Evolutionary conservation across 805 yeast genomes (phyloP), one percentile per base, ranked within the genome.

Genomic region (Vanderwaltozyma verrucispora): DNA sequence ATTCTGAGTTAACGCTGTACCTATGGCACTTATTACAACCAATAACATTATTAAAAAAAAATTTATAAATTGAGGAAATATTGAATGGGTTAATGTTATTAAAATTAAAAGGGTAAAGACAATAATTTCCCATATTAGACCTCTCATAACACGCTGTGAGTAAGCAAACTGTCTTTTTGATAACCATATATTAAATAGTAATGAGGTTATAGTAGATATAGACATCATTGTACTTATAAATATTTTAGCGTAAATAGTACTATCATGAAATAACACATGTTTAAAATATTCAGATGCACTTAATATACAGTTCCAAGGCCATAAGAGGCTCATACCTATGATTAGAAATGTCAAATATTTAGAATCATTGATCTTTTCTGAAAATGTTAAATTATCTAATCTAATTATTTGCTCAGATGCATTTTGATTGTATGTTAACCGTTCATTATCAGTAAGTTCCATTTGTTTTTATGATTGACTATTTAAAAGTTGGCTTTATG

Each of bases 241-340:
- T 15, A 69, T 67, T 45, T 67, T 68, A 10, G 81, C 69, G 48
- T 79, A 59, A 1, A 59, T 35, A 2, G 80, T 72, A 3, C 71
- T 60, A n/a, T 55, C 64, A 15, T 59, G 60, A 44, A 89, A 58
- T 11, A 60, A 48, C 74, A 47, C 87, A 55, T 45, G 73, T 70
- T 41, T 72, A 51, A 86, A 85, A 59, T 85, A 87, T 8, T 81
- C 80, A 0, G 95, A 74, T 0, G 96, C 95, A 1, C 94, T 76
- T 9, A 92, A 61, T 45, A 88, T 80, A 48, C 92, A 77, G 65
- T 89, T 92, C 96, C 97, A 89, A 0, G 97, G 97, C 96, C 97
- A 89, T 16, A 89, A 67, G 16, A 81, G 66, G 1, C 95, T 80
- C 12, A 85, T 68, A 0, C 96, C 96, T 7, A 83, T 69, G 11